Evolutionary conservation across 495 filamentous ascomycete genomes (phyloP), one percentile per base, ranked within the genome.

Genomic region (Apiosordaria backusii): DNA sequence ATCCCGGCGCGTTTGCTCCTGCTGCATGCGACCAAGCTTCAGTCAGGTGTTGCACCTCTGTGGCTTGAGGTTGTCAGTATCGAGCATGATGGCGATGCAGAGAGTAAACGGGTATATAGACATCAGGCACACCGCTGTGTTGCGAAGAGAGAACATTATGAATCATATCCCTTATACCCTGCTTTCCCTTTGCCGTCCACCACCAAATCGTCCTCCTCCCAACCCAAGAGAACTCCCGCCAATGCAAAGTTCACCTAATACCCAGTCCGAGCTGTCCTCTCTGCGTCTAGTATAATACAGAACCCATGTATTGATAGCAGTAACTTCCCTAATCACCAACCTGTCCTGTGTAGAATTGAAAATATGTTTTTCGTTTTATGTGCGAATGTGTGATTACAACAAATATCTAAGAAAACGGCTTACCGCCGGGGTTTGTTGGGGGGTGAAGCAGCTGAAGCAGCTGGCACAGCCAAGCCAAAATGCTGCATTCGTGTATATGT

Each of bases 361-460:
- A 64, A 45, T 45, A 45, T 45, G 54, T 16, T 63, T 45, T 25
- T 59, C 54, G 22, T 59, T 60, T 40, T 60, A 60, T 60, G 61
- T 50, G 50, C 22, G 55, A 61, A 24, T 57, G 55, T 57, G 54
- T 10, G 50, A 74, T 70, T 72, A 74, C 64, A 74, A 74, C 25
- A 57, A 54, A 55, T 64, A 60, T 65, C 52, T 59, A 50, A 35
- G 35, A 58, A 62, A 61, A 45, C 35, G 35, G 35, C 35, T 45
- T 45, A 45, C 35, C 35, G 35, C 35, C 35, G 6, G 35, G 35
- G 35, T 45, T 45, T 45, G 35, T 45, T 15, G 35, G 3, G 35
- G 35, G 5, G 35, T 45, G 35, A 45, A 13, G 45, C 52, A 1
- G 52, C 23, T 59, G 16, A 23, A 45, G 55, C 59, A 65, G 40